These are phyloP conservation scores for Cyclocybe aegerita DNA, from an alignment of 768 basidiomycete species.

Conservation along the genomic window DNA sequence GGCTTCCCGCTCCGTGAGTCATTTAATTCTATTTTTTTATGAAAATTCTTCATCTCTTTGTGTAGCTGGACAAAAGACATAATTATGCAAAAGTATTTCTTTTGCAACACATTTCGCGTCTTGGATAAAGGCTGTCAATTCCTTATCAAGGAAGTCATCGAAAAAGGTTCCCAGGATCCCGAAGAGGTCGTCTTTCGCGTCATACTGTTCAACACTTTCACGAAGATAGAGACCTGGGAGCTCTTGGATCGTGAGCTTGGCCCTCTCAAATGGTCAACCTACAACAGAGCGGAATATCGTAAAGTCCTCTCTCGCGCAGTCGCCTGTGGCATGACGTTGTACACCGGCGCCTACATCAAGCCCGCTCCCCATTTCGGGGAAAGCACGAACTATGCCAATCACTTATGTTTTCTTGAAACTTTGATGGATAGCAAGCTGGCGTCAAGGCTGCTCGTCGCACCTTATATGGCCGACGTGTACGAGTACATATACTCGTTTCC, in stretches of 20 bases:
- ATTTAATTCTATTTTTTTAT: constrained; percentile 4
- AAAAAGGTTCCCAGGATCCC: constrained; percentile 59
- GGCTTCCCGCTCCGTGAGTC: constrained; percentile 52
- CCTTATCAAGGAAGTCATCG: constrained; percentile 66
- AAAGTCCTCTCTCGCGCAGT: constrained; percentile 46
- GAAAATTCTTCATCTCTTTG: constrained; percentile 1
- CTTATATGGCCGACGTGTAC: constrained; percentile 63
- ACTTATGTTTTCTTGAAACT: constrained; percentile 58
- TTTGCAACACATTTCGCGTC: constrained; percentile 77
- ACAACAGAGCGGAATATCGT: constrained; percentile 51
- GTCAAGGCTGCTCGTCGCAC: constrained; percentile 43
- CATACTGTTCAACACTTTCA: constrained; percentile 69
- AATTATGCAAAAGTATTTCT: constrained; percentile 53
- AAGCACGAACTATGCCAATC: constrained; percentile 51
- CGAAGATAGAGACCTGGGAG: constrained; percentile 72
- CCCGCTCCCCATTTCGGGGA: constrained; percentile 60
- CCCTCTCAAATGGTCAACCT: constrained; percentile 60
- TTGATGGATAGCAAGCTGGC: constrained; percentile 61
- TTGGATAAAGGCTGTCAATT: constrained; percentile 72
- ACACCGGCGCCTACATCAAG: constrained; percentile 71
- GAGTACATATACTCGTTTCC: constrained; percentile 59
- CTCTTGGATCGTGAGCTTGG: constrained; percentile 51
- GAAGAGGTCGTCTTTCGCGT: constrained; percentile 72
- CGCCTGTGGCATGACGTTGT: constrained; percentile 44
- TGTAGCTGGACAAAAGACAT: constrained; percentile 68